Conservation (phyloP, 139 green algal species). For the Coelastrella sp. region DNA sequence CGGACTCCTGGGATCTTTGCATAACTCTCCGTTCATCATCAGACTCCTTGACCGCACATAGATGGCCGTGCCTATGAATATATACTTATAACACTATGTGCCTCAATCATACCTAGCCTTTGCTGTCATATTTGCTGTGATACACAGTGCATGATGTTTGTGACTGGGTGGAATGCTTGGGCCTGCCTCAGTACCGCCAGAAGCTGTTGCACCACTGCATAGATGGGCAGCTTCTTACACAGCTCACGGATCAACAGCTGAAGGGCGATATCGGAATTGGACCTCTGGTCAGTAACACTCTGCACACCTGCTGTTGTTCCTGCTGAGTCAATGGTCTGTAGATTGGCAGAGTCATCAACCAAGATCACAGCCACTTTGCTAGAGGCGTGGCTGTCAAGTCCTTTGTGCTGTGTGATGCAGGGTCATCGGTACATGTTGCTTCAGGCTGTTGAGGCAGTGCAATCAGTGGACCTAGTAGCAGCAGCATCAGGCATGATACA, state of each 20-base stretch:
- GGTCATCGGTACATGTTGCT: conserved; percentile 24
- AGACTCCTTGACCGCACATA: too few relatives aligned
- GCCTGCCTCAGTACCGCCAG: conserved; percentile 78
- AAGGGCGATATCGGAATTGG: conserved; percentile 79
- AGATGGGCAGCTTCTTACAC: conserved; percentile 69
- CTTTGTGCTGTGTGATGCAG: not conserved
- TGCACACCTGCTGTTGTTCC: not conserved
- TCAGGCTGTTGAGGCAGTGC: not conserved
- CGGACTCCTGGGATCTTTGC: too few relatives aligned
- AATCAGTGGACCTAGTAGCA: conserved; percentile 15
- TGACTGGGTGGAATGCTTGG: conserved; percentile 75
- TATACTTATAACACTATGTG: too few relatives aligned
- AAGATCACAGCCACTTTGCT: too few relatives aligned
- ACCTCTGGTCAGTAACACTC: conserved; percentile 52
- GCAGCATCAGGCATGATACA: not conserved
- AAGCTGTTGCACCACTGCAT: conserved; percentile 79
- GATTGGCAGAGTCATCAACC: too few relatives aligned
- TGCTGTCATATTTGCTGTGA: too few relatives aligned
- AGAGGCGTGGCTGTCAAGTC: not conserved
- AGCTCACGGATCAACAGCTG: conserved; percentile 63
- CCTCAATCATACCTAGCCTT: too few relatives aligned
- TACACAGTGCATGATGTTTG: conserved; percentile 68
- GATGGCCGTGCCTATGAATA: too few relatives aligned
- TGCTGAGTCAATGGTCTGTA: not conserved
- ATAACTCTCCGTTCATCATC: too few relatives aligned